Evolutionary conservation across 352 stramenopile species (phyloP), one percentile per base, ranked within the genome.

Genomic region (Phytophthora citrophthora): DNA sequence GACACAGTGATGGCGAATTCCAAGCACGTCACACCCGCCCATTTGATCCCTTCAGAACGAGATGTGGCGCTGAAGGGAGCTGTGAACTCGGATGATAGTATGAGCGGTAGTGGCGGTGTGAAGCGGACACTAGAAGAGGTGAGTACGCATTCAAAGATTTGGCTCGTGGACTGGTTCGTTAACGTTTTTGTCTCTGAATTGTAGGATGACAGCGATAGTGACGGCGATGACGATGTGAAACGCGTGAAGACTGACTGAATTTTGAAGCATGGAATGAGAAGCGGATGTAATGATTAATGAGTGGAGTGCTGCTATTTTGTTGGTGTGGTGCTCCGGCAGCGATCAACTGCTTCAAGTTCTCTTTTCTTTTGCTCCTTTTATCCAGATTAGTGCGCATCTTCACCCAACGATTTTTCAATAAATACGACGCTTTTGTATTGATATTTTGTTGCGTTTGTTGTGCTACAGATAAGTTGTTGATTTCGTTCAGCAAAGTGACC

Each of bases 1-100:
- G 88, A 96, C 40, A 91, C 86, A 7, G 88, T 93, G 20, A 86
- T 93, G 57, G 59, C 83, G 9, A 92, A 94, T 56, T 93, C 86
- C 31, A 91, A 91, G 67, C 68, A 86, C n/a, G 84, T 94, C 23
- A 91, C 83, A 16, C 57, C 74, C 3, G 81, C 85, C 54, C 83
- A 93, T 74, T 55, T 94, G 56, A 91, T 94, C 43, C 86, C 86
- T 36, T 39, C 56, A 39, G 66, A 75, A 23, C 59, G 72, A 52
- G 79, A 79, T 48, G 57, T 79, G 13, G 64, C 47, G 18, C 57
- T 62, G n/a, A 41, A 65, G 27, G 51, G 38, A 16, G 27, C 13
- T 5, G n/a, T 43, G 9, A 44, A 29, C 16, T 54, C 46, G 5
- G 60, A 67, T 45, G 59, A 76, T 45, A 68, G 43, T 51, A 77